phyloP scores from a whole-genome alignment of 441 rosid genomes.

The Erodium texanum region DNA sequence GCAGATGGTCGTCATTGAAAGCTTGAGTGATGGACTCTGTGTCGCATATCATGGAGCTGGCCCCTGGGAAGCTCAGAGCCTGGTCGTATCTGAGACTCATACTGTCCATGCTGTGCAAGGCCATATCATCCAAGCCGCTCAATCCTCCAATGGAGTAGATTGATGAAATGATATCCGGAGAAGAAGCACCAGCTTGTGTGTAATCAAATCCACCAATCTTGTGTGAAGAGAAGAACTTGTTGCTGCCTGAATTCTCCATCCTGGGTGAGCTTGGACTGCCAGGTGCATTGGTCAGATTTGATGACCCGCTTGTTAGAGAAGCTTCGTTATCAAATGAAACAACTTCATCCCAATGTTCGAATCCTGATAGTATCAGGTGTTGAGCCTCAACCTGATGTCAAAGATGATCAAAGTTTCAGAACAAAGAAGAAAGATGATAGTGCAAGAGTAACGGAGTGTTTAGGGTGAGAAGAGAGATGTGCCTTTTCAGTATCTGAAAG shows the following conservation, averaged over 20 bases:
- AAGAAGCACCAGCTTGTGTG: conserved; percentile 38
- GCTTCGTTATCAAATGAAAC: conserved; percentile 51
- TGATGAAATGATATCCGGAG: conserved; percentile 57
- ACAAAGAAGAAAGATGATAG: not conserved
- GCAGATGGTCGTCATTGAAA: conserved; percentile 60
- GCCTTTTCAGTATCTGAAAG: conserved; percentile 79
- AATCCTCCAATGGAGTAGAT: conserved; percentile 38
- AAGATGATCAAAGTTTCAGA: conserved; percentile 12
- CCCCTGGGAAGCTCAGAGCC: conserved; percentile 39
- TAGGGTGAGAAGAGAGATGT: conserved; percentile 18
- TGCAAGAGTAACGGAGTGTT: conserved; percentile 6
- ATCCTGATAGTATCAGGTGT: conserved; percentile 52
- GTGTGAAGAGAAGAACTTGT: conserved; percentile 34
- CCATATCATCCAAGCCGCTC: conserved; percentile 38
- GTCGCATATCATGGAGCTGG: conserved; percentile 43
- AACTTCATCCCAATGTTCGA: conserved; percentile 52
- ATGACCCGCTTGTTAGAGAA: conserved; percentile 36
- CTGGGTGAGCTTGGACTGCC: conserved; percentile 30
- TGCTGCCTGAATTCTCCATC: conserved; percentile 31
- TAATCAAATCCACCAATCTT: conserved; percentile 49
- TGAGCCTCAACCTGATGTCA: conserved; percentile 63
- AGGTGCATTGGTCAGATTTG: conserved; percentile 26
- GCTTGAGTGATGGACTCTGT: conserved; percentile 47
- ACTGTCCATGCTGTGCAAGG: conserved; percentile 43
- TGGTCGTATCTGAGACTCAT: conserved; percentile 49